Evolutionary conservation across 805 yeast genomes (phyloP), one percentile per base, ranked within the genome.

Genomic region (Yarrowia porcina): DNA sequence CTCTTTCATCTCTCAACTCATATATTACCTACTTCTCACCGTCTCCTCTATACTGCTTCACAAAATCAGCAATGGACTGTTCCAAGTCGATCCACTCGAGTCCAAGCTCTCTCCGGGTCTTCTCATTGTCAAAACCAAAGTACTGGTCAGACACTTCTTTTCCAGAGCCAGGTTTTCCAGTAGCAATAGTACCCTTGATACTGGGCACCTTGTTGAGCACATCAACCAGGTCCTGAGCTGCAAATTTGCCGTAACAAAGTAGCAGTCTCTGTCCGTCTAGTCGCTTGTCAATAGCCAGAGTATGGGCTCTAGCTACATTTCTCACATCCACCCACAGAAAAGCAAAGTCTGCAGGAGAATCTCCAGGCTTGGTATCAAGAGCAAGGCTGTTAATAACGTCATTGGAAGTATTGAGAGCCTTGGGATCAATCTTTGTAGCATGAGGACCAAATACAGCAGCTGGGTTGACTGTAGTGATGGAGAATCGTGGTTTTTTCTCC

Each of bases 221-320:
- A 18, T 65, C 67, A 8, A 65, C 56, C 25, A 71, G 33, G 12
- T 63, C 50, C 35, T 62, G 65, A 33, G 42, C 56, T 12, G 65
- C 45, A 57, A 36, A 66, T 21, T 44, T 36, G 17, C 72, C 72
- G 11, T 23, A 25, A n/a, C 67, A 66, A 33, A 61, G 44, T 21
- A 69, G 54, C 49, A 70, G 66, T 61, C 67, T 64, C 18, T 71
- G 67, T 64, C 67, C 60, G 18, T 69, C 65, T 13, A 64, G 54
- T 11, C 13, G n/a, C 71, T 71, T 49, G 72, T 65, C 67, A 61
- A 82, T 74, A 3, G 86, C 84, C n/a, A 70, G 67, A 17, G 82
- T 67, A 68, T 85, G 89, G 5, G 86, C 84, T 49, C 68, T 69
- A 5, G 89, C 87, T 36, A 82, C 87, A 68, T 85, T 88, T 69